Conservation (phyloP, 1,139 yeast genomes). For the Hanseniaspora gamundiae region DNA sequence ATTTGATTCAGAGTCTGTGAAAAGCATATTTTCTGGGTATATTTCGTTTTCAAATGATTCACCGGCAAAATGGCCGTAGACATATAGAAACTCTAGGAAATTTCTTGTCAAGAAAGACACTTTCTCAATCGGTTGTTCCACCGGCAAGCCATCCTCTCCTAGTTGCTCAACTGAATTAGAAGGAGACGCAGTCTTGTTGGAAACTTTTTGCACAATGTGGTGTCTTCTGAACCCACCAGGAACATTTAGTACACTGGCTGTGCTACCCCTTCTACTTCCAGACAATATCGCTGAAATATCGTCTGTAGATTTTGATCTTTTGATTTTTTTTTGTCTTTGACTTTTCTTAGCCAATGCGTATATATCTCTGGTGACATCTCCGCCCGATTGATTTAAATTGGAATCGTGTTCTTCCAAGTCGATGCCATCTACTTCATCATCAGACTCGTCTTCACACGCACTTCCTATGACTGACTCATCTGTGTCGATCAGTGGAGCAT, state of each 20-base stretch:
- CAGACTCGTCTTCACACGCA: not conserved
- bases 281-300: slow-evolving; percentile 17
- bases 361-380: slow-evolving; percentile 57
- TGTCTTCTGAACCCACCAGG: slow-evolving; percentile 78
- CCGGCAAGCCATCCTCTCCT: slow-evolving; percentile 7
- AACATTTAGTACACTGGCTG: slow-evolving; percentile 56
- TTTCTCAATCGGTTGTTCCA: slow-evolving; percentile 5
- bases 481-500: slow-evolving; percentile 5
- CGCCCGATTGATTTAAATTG: slow-evolving; percentile 44
- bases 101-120: slow-evolving; percentile 48
- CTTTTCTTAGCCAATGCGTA: slow-evolving; percentile 25
- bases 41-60: slow-evolving; percentile 68
- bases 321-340: slow-evolving; percentile 8
- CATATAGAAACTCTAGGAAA: slow-evolving; percentile 59
- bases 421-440: not conserved
- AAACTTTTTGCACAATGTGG: slow-evolving; percentile 33
- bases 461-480: slow-evolving; percentile 1
- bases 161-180: slow-evolving; percentile 3
- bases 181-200: slow-evolving; percentile 19
- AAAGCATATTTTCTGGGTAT: slow-evolving; percentile 39
- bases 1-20: slow-evolving; percentile 16
- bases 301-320: slow-evolving; percentile 22
- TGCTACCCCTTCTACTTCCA: slow-evolving; percentile 39
- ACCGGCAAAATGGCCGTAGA: slow-evolving; percentile 79
- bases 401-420: slow-evolving; percentile 9